Base-by-base conservation (phyloP, 2,329 filamentous ascomycete species). In the Uncinocarpus reesii region DNA sequence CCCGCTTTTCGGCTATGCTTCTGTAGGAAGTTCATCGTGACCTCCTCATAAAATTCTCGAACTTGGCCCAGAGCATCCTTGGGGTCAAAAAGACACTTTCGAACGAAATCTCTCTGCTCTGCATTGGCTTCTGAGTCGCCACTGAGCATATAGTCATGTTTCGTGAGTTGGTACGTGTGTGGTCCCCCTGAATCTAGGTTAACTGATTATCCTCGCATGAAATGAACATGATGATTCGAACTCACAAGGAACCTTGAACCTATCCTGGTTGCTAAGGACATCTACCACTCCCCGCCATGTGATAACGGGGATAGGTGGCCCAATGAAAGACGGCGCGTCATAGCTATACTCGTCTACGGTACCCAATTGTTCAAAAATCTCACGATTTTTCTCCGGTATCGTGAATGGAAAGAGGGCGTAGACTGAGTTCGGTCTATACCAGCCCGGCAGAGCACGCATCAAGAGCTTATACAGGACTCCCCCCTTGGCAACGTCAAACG, bases 1-100 rank as follows among this genome's bases (percentile, higher is more conserved):
- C 67, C 67, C 2, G 64, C 70, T 21, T 76, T 59, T 49, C 68
- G 65, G 60, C 72, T 73, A 13, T 72, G 64, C 24, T 51, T 23
- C 26, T 43, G 49, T 4, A 54, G 45, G 6, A 57, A 46, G 10
- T 49, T 46, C 11, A 52, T 20, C 7, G 56, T 55, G 16, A 52
- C 51, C 10, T 49, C 29, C 26, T 55, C 51, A 37, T 57, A 51
- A 37, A 57, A 53, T 36, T 46, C 35, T 3, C 48, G 50, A 8
- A 55, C 35, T 47, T 54, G 21, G n/a, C 52, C 49, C 37, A 53
- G 54, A 10, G 49, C 43, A 13, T 56, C 40, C n/a, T 24, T 38
- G 11, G 48, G 37, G 28, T 53, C 49, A 23, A 51, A 51, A 26
- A 50, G 37, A 10, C 51, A 53, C 38, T 56, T 52, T 13, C 53